Evolutionary conservation across 305 asterid species (phyloP).

Genomic region (Solanum hybrid): DNA sequence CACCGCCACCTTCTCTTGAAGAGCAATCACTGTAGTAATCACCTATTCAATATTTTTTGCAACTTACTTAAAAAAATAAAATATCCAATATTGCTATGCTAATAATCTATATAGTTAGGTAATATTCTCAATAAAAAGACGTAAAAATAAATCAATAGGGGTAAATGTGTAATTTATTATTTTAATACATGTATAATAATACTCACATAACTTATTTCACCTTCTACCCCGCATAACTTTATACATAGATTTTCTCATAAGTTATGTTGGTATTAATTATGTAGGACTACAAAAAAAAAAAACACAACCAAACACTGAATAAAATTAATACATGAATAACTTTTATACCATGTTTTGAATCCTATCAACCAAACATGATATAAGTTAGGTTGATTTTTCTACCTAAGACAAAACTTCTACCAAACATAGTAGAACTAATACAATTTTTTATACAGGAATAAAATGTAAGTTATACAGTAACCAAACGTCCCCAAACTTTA

Average conservation of each 20-base stretch:
- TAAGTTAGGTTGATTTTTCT: background rate
- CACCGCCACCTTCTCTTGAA: background rate
- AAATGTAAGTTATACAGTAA: background rate
- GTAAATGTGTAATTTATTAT: background rate
- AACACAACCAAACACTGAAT: background rate
- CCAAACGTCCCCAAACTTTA: background rate
- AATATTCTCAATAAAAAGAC: background rate
- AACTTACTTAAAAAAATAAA: too few relatives aligned
- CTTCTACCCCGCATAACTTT: too few relatives aligned
- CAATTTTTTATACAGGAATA: too few relatives aligned
- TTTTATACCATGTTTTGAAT: too few relatives aligned
- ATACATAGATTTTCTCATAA: too few relatives aligned
- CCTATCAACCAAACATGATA: background rate
- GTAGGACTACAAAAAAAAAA: background rate
- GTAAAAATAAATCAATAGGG: background rate
- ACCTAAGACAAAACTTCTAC: background rate
- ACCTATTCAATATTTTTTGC: background rate
- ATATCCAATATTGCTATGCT: background rate
- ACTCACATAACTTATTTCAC: background rate
- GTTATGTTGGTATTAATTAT: too few relatives aligned
- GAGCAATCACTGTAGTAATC: background rate
- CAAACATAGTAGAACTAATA: background rate
- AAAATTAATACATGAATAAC: too few relatives aligned
- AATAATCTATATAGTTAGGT: background rate
- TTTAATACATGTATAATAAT: too few relatives aligned